These are phyloP conservation scores for Kluyveromyces starmeri DNA, from an alignment of 805 yeast genomes.

Conservation along the genomic window DNA sequence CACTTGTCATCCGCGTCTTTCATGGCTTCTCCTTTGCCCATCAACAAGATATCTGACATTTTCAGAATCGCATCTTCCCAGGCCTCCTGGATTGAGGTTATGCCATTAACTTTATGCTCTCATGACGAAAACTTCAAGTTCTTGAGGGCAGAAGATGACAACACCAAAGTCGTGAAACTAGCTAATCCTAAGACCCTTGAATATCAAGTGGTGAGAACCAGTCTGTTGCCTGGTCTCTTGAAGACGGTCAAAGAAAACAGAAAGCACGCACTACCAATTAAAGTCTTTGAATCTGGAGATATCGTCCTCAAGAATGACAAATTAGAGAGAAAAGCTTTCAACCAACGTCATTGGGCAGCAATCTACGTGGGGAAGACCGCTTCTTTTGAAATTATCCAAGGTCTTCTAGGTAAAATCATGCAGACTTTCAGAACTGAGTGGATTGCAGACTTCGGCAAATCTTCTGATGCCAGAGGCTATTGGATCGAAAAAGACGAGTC, in stretches of 20 bases:
- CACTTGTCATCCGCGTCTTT: conserved; percentile 69
- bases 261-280: conserved; percentile 89
- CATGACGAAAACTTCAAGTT: conserved; percentile 94
- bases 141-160: conserved; percentile 66
- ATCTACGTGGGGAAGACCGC: conserved; percentile 90
- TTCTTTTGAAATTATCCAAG: conserved; percentile 92
- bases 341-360: conserved; percentile 93
- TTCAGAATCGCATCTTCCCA: conserved; percentile 85
- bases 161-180: conserved; percentile 72
- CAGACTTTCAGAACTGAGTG: conserved; percentile 88
- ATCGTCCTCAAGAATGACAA: conserved; percentile 74
- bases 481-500: conserved; percentile 70
- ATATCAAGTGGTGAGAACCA: conserved; percentile 96
- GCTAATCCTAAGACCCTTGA: conserved; percentile 96
- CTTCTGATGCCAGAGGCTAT: conserved; percentile 60
- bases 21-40: conserved; percentile 80
- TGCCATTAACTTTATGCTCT: conserved; percentile 92
- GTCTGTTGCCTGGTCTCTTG: conserved; percentile 86
- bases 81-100: conserved; percentile 91
- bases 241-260: conserved; percentile 95
- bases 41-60: conserved; percentile 86
- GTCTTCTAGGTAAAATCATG: conserved; percentile 89
- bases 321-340: conserved; percentile 81
- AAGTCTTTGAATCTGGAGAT: conserved; percentile 93
- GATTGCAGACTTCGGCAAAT: conserved; percentile 45